A percentile compares a stretch with the other conserved stretches of the same genome.
phyloP scores from a whole-genome alignment of 805 yeast genomes.

The Metschnikowia similis region DNA sequence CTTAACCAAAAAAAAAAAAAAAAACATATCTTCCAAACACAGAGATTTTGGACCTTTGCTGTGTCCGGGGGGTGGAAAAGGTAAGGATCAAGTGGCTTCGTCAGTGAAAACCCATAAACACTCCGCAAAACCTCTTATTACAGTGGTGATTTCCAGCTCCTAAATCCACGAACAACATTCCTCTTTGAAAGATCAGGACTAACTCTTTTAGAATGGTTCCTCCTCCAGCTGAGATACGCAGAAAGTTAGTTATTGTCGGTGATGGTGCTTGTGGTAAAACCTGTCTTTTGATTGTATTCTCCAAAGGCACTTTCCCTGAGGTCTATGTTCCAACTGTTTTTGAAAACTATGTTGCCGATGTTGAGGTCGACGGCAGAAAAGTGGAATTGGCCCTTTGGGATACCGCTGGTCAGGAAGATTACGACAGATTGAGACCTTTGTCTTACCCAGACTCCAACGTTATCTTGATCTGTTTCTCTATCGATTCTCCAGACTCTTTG shows the following conservation, averaged over 20 bases:
- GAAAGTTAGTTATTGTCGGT: conserved; percentile 30
- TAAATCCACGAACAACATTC: neutral
- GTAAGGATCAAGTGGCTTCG: neutral
- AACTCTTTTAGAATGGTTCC: conserved; percentile 19
- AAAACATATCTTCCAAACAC: too few relatives aligned
- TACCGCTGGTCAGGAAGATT: conserved; percentile 28
- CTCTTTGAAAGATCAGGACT: conserved; percentile 2
- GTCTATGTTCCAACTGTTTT: conserved; percentile 55
- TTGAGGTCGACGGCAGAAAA: conserved; percentile 53
- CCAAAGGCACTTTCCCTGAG: conserved; percentile 30
- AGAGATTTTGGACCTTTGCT: neutral
- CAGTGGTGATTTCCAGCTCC: neutral
- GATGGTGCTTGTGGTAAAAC: conserved; percentile 33
- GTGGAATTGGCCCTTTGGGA: conserved; percentile 51
- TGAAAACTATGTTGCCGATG: conserved; percentile 97
- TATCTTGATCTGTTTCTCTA: conserved; percentile 36
- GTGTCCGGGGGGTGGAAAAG: neutral
- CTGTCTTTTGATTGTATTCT: conserved; percentile 29
- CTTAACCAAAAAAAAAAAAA: neutral
- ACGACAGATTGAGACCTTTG: conserved; percentile 40
- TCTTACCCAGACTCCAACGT: conserved; percentile 38
- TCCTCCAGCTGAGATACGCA: conserved; percentile 27
- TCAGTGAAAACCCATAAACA: neutral
- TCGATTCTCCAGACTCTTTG: conserved; percentile 29
- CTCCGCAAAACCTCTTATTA: too few relatives aligned